Evolutionary conservation across 805 yeast genomes (phyloP).

Genomic region (Candida methanosorbosa): DNA sequence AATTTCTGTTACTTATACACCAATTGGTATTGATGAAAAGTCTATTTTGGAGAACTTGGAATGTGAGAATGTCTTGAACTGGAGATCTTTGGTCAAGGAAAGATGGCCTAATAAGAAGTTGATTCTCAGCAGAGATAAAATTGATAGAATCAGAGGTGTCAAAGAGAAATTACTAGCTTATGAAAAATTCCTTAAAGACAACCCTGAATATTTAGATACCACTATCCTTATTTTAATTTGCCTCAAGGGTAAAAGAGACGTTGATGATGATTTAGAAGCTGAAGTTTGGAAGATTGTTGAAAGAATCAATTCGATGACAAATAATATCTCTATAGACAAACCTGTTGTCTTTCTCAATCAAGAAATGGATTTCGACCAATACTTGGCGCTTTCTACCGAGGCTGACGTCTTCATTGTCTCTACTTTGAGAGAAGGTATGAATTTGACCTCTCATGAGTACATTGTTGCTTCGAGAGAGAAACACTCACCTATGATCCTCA

Average conservation of each 20-base stretch:
- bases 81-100: constrained; percentile 65
- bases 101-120: constrained; percentile 69
- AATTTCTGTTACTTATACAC: constrained; percentile 47
- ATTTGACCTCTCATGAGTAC: constrained; percentile 92
- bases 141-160: constrained; percentile 82
- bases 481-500: constrained; percentile 74
- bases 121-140: constrained; percentile 81
- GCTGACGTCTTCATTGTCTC: constrained; percentile 86
- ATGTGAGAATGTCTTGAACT: constrained; percentile 41
- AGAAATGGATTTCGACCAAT: constrained; percentile 84
- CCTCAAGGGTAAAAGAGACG: constrained; percentile 37
- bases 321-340: constrained; percentile 63
- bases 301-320: constrained; percentile 71
- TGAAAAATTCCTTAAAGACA: constrained; percentile 60
- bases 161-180: constrained; percentile 83
- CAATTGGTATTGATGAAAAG: constrained; percentile 74
- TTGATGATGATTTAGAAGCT: constrained; percentile 56
- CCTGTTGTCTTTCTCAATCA: constrained; percentile 86
- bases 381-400: constrained; percentile 74
- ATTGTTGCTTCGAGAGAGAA: constrained; percentile 62
- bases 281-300: constrained; percentile 74
- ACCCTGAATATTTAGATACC: constrained; percentile 62
- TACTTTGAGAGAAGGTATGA: constrained; percentile 94
- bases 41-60: constrained; percentile 38
- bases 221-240: constrained; percentile 82